Conservation (phyloP, 371 early-diverging fungal genomes). For the Neoconidiobolus thromboides region DNA sequence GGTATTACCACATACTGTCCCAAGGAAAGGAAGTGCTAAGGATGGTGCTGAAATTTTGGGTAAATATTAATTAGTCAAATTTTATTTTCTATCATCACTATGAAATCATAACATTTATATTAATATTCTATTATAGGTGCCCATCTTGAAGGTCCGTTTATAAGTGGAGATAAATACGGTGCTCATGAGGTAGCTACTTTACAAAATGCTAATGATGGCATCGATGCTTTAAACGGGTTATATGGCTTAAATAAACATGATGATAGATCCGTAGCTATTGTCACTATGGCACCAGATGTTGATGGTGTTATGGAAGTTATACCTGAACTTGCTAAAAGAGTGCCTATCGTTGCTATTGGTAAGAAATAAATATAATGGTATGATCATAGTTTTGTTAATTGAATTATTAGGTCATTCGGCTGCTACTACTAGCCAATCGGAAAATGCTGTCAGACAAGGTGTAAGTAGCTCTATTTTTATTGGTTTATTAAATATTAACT, state of each 20-base stretch:
- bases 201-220: slow-evolving; percentile 40
- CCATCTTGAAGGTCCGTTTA: slow-evolving; percentile 74
- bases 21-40: slow-evolving; percentile 42
- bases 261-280: slow-evolving; percentile 34
- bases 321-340: slow-evolving; percentile 37
- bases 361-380: background rate
- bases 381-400: background rate
- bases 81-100: background rate
- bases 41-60: slow-evolving; percentile 61
- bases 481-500: background rate
- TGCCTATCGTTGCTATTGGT: slow-evolving; percentile 47
- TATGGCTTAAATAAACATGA: slow-evolving; percentile 38
- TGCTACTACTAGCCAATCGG: slow-evolving; percentile 47
- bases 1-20: slow-evolving; percentile 44
- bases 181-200: slow-evolving; percentile 57
- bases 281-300: slow-evolving; percentile 70
- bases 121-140: slow-evolving; percentile 18
- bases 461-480: slow-evolving; percentile 19
- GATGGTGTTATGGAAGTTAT: slow-evolving; percentile 52
- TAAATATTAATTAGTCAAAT: slow-evolving; percentile 3
- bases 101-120: background rate
- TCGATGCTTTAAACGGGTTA: slow-evolving; percentile 40
- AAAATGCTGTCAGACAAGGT: slow-evolving; percentile 41
- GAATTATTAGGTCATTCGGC: slow-evolving; percentile 34
- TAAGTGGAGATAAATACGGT: slow-evolving; percentile 49